Evolutionary conservation across 495 filamentous ascomycete species (phyloP).

Genomic region (Penicillium simplicissimum): DNA sequence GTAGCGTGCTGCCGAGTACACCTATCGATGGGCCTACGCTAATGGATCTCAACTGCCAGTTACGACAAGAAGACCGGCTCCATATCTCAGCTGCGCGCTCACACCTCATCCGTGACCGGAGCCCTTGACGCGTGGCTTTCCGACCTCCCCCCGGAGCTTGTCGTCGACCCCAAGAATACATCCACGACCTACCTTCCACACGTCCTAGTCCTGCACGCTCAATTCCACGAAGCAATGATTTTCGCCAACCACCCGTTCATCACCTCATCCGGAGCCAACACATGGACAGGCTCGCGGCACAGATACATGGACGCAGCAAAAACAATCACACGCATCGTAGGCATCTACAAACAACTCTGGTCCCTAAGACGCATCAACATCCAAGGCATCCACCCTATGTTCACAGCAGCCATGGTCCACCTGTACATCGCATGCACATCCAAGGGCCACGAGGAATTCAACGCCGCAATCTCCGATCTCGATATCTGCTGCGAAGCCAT

Average conservation of each 20-base stretch:
- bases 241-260: slow-evolving; percentile 2
- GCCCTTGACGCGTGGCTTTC: background rate
- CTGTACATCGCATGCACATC: slow-evolving; percentile 13
- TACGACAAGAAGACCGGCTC: background rate
- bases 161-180: background rate
- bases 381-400: slow-evolving; percentile 11
- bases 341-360: slow-evolving; percentile 1
- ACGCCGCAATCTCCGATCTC: slow-evolving; percentile 5
- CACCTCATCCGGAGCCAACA: background rate
- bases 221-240: background rate
- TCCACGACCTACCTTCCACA: background rate
- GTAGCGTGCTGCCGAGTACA: background rate
- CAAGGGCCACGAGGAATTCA: background rate
- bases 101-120: background rate
- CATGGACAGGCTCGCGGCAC: background rate
- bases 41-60: background rate
- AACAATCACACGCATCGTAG: background rate
- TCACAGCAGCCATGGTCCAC: slow-evolving; percentile 12
- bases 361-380: slow-evolving; percentile 12
- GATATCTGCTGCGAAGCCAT: slow-evolving; percentile 7
- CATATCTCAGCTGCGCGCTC: background rate
- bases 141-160: background rate
- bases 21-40: background rate
- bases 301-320: background rate
- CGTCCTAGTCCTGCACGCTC: background rate